Percentiles rank a stretch among this genome's conserved stretches.
These are phyloP conservation scores for Pyrenophora tritici-repentis DNA, from an alignment of 2,329 filamentous ascomycete genomes.

Conservation along the genomic window DNA sequence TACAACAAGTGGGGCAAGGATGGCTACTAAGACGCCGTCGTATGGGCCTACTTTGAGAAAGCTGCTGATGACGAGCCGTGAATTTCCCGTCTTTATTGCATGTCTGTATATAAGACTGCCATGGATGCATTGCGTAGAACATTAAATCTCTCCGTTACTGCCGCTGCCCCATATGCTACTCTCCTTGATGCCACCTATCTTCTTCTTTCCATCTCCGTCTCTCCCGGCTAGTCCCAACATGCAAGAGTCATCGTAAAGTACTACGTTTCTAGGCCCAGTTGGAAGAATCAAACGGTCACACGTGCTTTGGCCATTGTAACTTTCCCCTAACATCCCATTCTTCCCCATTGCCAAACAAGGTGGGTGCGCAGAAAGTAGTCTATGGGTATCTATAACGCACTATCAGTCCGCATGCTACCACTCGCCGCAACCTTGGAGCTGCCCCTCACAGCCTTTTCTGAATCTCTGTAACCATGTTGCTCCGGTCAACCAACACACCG, in stretches of 20 bases:
- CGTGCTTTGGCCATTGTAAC: not conserved
- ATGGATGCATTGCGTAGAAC: conserved; percentile 9
- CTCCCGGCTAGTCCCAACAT: too few species aligned
- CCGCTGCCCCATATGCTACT: not conserved
- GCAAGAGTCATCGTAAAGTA: too few species aligned
- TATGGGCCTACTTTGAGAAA: conserved; percentile 1
- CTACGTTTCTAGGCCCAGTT: too few species aligned
- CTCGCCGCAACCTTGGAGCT: conserved; percentile 1
- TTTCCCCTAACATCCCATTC: not conserved
- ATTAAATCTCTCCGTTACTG: conserved; percentile 4
- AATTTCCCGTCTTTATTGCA: conserved; percentile 8
- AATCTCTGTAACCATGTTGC: conserved; percentile 67
- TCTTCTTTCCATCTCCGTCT: too few species aligned
- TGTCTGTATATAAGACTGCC: conserved; percentile 25
- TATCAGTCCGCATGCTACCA: not conserved
- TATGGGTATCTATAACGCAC: conserved; percentile 14
- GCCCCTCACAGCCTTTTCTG: conserved; percentile 54
- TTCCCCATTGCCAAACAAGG: not conserved
- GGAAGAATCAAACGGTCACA: too few species aligned
- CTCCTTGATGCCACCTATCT: not conserved
- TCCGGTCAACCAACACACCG: conserved; percentile 72
- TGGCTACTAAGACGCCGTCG: conserved; percentile 62
- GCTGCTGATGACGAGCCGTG: not conserved
- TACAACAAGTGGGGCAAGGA: conserved; percentile 99
- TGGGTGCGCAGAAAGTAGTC: conserved; percentile 10